phyloP scores from a whole-genome alignment of 1,139 yeast genomes.

The Saccharomyces hybrid region DNA sequence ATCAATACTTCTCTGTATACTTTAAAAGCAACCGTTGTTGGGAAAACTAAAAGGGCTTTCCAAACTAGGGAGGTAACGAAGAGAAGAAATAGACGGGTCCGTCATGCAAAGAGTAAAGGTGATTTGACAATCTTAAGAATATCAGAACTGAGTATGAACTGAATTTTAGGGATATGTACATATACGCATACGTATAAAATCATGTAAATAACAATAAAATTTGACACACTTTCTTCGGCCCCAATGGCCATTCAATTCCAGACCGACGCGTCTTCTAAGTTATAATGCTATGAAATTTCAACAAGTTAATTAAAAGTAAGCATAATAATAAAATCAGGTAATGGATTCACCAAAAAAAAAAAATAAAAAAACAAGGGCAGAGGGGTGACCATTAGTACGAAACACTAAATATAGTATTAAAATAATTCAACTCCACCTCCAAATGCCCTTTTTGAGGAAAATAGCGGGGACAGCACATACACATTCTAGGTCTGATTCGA shows the following conservation, averaged over 20 bases:
- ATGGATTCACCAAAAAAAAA: background rate
- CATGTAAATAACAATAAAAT: background rate
- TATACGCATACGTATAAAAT: background rate
- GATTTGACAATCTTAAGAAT: conserved; percentile 76
- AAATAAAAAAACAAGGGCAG: background rate
- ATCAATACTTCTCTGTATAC: conserved; percentile 48
- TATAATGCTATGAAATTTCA: background rate
- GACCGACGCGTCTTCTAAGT: background rate
- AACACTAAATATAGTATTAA: background rate
- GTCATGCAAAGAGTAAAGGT: conserved; percentile 73
- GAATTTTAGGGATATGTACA: background rate
- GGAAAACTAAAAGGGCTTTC: conserved; percentile 79
- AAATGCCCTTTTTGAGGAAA: conserved; percentile 26
- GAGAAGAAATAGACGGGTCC: conserved; percentile 76
- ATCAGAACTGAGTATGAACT: conserved; percentile 54
- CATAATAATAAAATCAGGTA: background rate
- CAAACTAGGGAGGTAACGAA: conserved; percentile 59
- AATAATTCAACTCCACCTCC: background rate
- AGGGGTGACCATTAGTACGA: background rate
- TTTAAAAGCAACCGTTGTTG: conserved; percentile 72
- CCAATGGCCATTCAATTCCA: background rate
- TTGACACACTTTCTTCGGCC: background rate
- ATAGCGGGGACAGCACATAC: conserved; percentile 18
- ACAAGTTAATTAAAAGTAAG: background rate
- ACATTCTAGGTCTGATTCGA: conserved; percentile 24